Conservation (phyloP, 225 moss, liverwort and hornwort species). For the Sphagnum contortum region DNA sequence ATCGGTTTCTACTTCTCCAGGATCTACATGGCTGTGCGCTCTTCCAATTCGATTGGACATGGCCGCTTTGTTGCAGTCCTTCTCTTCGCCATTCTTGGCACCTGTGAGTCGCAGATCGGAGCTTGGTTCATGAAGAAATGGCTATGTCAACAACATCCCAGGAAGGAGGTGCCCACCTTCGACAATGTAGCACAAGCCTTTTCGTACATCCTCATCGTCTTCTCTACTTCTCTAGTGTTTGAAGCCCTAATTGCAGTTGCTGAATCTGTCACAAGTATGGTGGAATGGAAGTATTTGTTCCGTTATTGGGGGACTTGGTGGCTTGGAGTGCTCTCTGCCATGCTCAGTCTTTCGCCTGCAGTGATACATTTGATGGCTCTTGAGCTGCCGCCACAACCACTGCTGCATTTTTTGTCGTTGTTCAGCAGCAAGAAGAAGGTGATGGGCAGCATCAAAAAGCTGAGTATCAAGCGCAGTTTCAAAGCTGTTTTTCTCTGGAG, state of each 20-base stretch:
- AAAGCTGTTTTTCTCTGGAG: slow-evolving; percentile 12
- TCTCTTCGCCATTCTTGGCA: slow-evolving; percentile 26
- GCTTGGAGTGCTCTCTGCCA: slow-evolving; percentile 47
- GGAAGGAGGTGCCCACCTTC: slow-evolving; percentile 44
- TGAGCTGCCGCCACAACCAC: slow-evolving; percentile 2
- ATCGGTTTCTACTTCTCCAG: slow-evolving; percentile 28
- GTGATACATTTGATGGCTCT: slow-evolving; percentile 45
- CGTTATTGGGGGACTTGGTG: slow-evolving; percentile 73
- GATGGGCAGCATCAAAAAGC: too few relatives aligned
- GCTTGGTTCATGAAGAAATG: slow-evolving; percentile 45
- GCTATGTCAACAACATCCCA: slow-evolving; percentile 14
- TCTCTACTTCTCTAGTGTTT: slow-evolving; percentile 34
- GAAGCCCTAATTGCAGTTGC: slow-evolving; percentile 28
- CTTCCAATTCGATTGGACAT: slow-evolving; percentile 6
- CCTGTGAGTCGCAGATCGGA: slow-evolving; percentile 26
- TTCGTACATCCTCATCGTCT: slow-evolving; percentile 27
- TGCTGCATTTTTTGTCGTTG: slow-evolving; percentile 4
- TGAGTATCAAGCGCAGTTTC: neutral
- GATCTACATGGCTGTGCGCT: slow-evolving; percentile 30
- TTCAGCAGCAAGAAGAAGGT: slow-evolving; percentile 4
- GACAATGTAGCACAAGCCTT: slow-evolving; percentile 47
- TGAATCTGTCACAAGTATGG: slow-evolving; percentile 24
- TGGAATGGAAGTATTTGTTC: slow-evolving; percentile 45
- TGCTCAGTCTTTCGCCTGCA: slow-evolving; percentile 57
- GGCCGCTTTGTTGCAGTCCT: slow-evolving; percentile 18